phyloP scores from a whole-genome alignment of 2,329 filamentous ascomycete genomes.

The Aspergillus thermomutatus region DNA sequence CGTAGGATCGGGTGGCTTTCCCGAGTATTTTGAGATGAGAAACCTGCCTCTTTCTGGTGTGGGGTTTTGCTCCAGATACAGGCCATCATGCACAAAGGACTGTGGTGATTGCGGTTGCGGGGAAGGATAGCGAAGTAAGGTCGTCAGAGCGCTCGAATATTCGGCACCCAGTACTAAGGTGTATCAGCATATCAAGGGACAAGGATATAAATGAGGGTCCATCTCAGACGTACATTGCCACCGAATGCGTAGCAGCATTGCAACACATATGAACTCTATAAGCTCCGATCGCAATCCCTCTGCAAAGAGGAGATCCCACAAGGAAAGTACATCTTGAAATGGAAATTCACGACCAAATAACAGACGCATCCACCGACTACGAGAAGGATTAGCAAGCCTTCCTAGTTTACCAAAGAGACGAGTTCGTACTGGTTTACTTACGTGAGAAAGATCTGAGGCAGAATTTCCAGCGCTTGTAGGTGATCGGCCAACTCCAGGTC shows the following conservation, averaged over 20 bases:
- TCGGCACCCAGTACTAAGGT: slow-evolving; percentile 73
- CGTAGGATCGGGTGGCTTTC: slow-evolving; percentile 37
- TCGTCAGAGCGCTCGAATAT: slow-evolving; percentile 77
- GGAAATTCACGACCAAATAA: slow-evolving; percentile 92
- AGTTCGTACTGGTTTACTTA: slow-evolving; percentile 41
- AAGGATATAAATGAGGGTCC: slow-evolving; percentile 7
- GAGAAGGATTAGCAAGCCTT: slow-evolving; percentile 11
- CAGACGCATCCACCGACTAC: slow-evolving; percentile 78
- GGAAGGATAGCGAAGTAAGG: slow-evolving; percentile 79
- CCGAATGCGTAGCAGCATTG: slow-evolving; percentile 87
- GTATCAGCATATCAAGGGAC: not conserved
- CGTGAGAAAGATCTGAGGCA: slow-evolving; percentile 98
- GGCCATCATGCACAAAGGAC: slow-evolving; percentile 80
- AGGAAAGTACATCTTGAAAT: slow-evolving; percentile 74
- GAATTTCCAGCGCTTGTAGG: slow-evolving; percentile 75
- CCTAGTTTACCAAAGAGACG: not conserved
- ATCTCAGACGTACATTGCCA: slow-evolving; percentile 69
- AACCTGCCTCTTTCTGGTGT: slow-evolving; percentile 42
- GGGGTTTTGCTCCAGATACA: slow-evolving; percentile 49
- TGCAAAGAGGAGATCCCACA: slow-evolving; percentile 92
- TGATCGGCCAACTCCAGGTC: slow-evolving; percentile 83
- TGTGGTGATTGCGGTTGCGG: slow-evolving; percentile 65
- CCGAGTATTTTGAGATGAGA: slow-evolving; percentile 47
- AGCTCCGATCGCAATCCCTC: slow-evolving; percentile 76
- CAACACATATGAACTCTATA: slow-evolving; percentile 85